These are phyloP conservation scores for Cutaneotrichosporon spelunceum DNA, from an alignment of 1,284 basidiomycete species.

Conservation along the genomic window DNA sequence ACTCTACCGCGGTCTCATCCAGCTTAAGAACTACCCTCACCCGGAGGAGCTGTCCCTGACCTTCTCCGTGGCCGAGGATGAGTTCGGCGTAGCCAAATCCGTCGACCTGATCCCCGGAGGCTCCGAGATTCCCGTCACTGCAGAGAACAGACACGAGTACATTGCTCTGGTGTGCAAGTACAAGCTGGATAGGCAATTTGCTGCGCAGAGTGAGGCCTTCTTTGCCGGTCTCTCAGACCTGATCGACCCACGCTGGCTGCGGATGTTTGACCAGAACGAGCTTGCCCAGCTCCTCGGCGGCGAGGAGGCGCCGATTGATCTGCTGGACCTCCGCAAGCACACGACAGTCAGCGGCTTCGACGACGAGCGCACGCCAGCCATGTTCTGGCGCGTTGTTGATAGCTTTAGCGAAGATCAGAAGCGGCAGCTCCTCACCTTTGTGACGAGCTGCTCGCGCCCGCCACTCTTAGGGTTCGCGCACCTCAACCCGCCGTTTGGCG, in stretches of 20 bases:
- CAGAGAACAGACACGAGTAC: slow-evolving; percentile 83
- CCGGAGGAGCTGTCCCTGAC: slow-evolving; percentile 89
- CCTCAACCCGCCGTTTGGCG: slow-evolving; percentile 77
- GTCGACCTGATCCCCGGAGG: slow-evolving; percentile 82
- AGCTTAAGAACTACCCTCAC: slow-evolving; percentile 84
- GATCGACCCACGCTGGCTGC: slow-evolving; percentile 83
- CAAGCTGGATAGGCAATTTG: slow-evolving; percentile 83
- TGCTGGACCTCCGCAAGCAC: slow-evolving; percentile 71
- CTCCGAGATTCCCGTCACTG: slow-evolving; percentile 79
- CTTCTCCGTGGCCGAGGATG: slow-evolving; percentile 85
- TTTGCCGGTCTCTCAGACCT: slow-evolving; percentile 73
- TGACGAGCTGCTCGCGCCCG: slow-evolving; percentile 84
- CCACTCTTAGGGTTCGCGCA: slow-evolving; percentile 84
- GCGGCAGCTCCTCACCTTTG: slow-evolving; percentile 74
- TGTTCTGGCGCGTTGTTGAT: slow-evolving; percentile 66
- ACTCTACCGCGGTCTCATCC: slow-evolving; percentile 78
- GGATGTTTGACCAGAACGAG: slow-evolving; percentile 94
- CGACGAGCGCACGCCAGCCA: slow-evolving; percentile 64
- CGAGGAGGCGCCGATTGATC: slow-evolving; percentile 73
- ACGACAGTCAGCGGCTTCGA: slow-evolving; percentile 76
- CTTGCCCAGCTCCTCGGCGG: slow-evolving; percentile 80
- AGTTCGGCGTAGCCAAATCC: slow-evolving; percentile 77
- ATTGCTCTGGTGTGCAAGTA: slow-evolving; percentile 89
- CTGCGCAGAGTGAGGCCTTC: slow-evolving; percentile 70
- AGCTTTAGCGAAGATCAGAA: slow-evolving; percentile 62